A percentile compares a stretch with the other conserved stretches of the same genome.
phyloP scores from a whole-genome alignment of 1,284 basidiomycete genomes.

The Apiotrichum gamsii region DNA sequence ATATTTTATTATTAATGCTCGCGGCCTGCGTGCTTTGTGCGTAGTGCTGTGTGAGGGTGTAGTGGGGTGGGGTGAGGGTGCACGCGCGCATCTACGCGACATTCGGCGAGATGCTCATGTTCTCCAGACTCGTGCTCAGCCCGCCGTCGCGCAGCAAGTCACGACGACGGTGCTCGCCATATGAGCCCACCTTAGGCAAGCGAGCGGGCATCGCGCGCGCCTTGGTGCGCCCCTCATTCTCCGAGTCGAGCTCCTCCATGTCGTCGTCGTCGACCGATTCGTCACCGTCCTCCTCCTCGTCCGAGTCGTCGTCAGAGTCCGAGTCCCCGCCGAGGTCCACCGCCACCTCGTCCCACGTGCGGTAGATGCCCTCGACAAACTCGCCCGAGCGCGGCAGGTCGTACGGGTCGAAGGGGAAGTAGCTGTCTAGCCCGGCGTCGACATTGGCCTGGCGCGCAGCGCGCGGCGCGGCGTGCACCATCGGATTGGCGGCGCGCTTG shows the following conservation, averaged over 20 bases:
- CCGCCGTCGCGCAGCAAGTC: slow-evolving; percentile 24
- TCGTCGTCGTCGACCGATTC: slow-evolving; percentile 46
- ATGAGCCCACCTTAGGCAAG: slow-evolving; percentile 10
- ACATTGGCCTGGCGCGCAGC: slow-evolving; percentile 45
- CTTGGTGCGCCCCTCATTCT: background rate
- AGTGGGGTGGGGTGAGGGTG: background rate
- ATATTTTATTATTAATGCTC: background rate
- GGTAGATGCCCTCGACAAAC: slow-evolving; percentile 52
- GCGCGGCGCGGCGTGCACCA: slow-evolving; percentile 20
- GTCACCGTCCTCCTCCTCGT: slow-evolving; percentile 37
- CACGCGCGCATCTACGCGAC: background rate
- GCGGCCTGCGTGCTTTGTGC: background rate
- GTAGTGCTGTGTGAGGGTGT: background rate
- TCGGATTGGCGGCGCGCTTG: too few species aligned
- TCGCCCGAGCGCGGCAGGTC: slow-evolving; percentile 59
- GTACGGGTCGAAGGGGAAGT: slow-evolving; percentile 99
- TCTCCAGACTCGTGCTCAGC: slow-evolving; percentile 37
- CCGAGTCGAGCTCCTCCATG: slow-evolving; percentile 1
- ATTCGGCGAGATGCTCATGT: slow-evolving; percentile 41
- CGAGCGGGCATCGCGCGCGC: slow-evolving; percentile 1
- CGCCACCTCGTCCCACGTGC: slow-evolving; percentile 53
- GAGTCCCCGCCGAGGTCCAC: slow-evolving; percentile 41
- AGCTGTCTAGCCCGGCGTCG: slow-evolving; percentile 75
- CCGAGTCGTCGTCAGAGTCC: slow-evolving; percentile 31
- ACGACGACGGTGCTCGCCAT: slow-evolving; percentile 8